These are phyloP conservation scores for Excoecaria cochinchinensis DNA, from an alignment of 345 rosid genomes.

Conservation along the genomic window DNA sequence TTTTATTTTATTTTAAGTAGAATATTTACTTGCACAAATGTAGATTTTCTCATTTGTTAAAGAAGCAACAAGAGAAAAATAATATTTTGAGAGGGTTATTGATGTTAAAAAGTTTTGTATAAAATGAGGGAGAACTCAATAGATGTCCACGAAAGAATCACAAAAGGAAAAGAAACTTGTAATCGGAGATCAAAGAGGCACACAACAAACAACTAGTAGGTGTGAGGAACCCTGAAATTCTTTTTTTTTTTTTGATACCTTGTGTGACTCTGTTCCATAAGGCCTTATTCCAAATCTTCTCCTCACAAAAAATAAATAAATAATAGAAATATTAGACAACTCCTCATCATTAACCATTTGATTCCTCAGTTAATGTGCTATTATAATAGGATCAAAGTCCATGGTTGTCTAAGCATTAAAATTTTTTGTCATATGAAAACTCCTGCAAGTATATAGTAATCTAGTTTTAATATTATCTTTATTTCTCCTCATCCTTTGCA, in stretches of 20 bases:
- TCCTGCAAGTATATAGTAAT: no score
- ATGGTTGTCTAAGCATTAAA: no score
- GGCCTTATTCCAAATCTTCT: background rate
- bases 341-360: no score
- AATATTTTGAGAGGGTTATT: background rate
- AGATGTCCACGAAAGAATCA: background rate
- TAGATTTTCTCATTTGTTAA: background rate
- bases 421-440: no score
- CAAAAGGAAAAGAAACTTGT: background rate
- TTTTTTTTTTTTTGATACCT: background rate
- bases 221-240: background rate
- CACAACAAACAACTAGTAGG: background rate
- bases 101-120: background rate
- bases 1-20: conserved; percentile 1
- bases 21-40: background rate
- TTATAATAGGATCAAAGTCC: no score
- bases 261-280: background rate
- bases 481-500: no score
- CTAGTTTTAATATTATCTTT: no score
- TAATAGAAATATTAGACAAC: no score
- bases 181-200: background rate
- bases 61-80: background rate
- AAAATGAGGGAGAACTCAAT: background rate
- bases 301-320: no score
- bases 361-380: no score